Evolutionary conservation across 805 yeast genomes (phyloP), one percentile per base, ranked within the genome.

Genomic region (Wickerhamomyces kurtzmanii): DNA sequence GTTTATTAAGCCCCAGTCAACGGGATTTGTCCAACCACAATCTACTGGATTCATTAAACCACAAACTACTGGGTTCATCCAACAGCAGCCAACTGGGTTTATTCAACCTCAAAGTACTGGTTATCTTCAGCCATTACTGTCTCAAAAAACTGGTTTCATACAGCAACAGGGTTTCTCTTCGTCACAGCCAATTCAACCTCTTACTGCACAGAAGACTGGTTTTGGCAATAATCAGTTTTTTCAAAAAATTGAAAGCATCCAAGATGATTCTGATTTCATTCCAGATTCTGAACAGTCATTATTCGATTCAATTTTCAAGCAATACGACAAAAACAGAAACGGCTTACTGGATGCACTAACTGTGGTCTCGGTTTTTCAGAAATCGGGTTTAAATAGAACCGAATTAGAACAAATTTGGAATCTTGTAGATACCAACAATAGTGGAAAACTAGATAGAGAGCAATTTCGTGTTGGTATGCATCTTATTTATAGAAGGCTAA

Each of bases 391-490:
- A 40, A 66, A 76, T 31, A 75, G 96, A 52, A 64, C 74, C 5
- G 96, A 87, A 44, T 65, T 89, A 36, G 97, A 87, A 53, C 66
- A 75, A 23, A 86, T 91, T 37, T 89, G 98, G 98, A 82, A 74
- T 27, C 65, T 89, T 39, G 72, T 87, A 31, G 97, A 91, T 51
- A 69, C 77, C 11, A 75, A 77, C 31, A 81, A 86, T 51, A 68
- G 79, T 31, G 96, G 96, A 5, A 75, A 71, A 47, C 71, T 89
- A 40, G 82, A 83, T 50, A 75, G 73, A 44, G 96, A 89, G 50
- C 94, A 85, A 52, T 91, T 89, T 59, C 80, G 95, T 0, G 86
- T 91, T 20, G 96, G 97, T 18, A 91, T 89, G 97, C 96, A 93
- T 63, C 64, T 89, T 33, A 89, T 89, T 24, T 89, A 91, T 57